phyloP scores from a whole-genome alignment of 179 eudicot genomes.

The Patellifolia procumbens region DNA sequence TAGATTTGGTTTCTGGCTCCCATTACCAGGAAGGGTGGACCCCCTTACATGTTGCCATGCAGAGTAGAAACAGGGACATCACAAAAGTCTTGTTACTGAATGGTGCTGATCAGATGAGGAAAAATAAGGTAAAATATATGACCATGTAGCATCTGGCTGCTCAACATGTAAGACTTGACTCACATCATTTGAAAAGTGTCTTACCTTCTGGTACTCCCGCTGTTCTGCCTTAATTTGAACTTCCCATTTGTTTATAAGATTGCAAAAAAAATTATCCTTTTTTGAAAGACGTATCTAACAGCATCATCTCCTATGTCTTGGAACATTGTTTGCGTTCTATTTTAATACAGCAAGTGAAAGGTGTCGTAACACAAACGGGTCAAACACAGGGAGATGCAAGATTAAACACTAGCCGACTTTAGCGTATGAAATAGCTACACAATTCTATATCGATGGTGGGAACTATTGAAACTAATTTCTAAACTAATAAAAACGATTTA shows the following conservation, averaged over 20 bases:
- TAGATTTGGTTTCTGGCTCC: conserved; percentile 9
- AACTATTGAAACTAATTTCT: no score
- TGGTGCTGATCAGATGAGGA: conserved; percentile 81
- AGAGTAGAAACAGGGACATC: conserved; percentile 81
- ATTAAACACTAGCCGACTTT: no score
- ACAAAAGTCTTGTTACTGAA: conserved; percentile 72
- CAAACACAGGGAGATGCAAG: no score
- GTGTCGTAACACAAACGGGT: no score
- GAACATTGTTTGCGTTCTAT: no score
- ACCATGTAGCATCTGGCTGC: conserved; percentile 1
- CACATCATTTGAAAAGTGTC: background rate
- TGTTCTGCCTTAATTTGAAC: background rate
- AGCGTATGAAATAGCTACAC: no score
- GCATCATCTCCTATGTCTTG: no score
- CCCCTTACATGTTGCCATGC: conserved; percentile 90
- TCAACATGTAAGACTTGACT: conserved; percentile 8
- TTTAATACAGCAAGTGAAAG: no score
- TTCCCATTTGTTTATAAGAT: background rate
- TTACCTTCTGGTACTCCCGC: background rate
- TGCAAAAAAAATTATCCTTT: background rate
- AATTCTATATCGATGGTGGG: no score
- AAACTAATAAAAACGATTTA: no score
- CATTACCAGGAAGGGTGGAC: conserved; percentile 88
- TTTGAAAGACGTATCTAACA: background rate
- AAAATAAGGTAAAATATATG: conserved; percentile 58